These are phyloP conservation scores for Nicotiana obtusifolia DNA, from an alignment of 257 asterid species.

Conservation along the genomic window DNA sequence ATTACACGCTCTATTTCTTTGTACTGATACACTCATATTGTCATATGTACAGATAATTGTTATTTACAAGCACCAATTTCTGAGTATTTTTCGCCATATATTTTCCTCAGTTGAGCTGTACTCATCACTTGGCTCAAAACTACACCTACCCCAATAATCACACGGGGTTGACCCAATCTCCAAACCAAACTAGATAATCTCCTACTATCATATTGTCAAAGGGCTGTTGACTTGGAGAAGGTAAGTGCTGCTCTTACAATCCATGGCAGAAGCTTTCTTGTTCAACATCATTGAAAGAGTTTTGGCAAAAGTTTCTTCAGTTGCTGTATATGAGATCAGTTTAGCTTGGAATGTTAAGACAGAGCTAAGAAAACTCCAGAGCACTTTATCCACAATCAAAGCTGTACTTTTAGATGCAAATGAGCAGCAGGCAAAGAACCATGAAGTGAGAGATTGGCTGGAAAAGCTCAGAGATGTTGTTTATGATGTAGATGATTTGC, in stretches of 20 bases:
- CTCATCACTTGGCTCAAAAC: background rate
- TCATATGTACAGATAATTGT: background rate
- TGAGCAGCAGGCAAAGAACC: conserved; percentile 33
- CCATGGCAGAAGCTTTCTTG: no score
- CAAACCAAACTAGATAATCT: no score
- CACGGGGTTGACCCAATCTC: no score
- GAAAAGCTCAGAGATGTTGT: conserved; percentile 42
- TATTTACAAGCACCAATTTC: background rate
- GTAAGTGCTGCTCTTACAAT: no score
- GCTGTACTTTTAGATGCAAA: conserved; percentile 43
- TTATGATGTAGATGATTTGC: conserved; percentile 35
- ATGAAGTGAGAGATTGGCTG: conserved; percentile 41
- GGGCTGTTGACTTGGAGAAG: no score
- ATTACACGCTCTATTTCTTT: no score
- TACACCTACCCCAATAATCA: background rate
- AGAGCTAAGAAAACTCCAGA: conserved; percentile 29
- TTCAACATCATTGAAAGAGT: conserved; percentile 18
- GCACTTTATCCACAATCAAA: conserved; percentile 39
- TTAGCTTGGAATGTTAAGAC: conserved; percentile 28
- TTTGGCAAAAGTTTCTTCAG: conserved; percentile 23
- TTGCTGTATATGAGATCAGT: conserved; percentile 24
- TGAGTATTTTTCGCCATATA: background rate
- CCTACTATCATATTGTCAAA: no score
- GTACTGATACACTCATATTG: no score
- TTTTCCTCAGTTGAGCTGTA: background rate